A percentile compares a stretch with the other conserved stretches of the same genome.
These are phyloP conservation scores for Flueggea neowawraea DNA, from an alignment of 441 rosid genomes.

Conservation along the genomic window DNA sequence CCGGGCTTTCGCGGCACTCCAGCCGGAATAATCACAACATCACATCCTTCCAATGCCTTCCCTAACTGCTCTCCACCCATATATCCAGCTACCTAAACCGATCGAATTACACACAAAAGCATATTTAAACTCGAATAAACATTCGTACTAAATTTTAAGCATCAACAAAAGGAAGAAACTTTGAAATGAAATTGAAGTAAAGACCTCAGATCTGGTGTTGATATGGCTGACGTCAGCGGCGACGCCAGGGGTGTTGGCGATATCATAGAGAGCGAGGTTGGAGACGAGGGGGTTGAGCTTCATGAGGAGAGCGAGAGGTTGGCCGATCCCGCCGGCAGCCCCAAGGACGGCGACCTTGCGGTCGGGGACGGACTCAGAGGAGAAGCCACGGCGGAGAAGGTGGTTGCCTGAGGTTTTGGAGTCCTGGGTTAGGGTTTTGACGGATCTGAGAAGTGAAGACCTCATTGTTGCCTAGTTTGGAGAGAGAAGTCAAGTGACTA, in stretches of 20 bases:
- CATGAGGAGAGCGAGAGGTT: conserved; percentile 88
- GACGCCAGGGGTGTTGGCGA: conserved; percentile 87
- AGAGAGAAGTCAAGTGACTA: no score
- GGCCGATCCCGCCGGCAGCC: conserved; percentile 97
- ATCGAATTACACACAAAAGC: not conserved
- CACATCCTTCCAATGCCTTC: conserved; percentile 80
- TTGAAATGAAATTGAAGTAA: not conserved
- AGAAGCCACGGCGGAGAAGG: conserved; percentile 50
- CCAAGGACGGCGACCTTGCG: conserved; percentile 86
- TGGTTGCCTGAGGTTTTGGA: conserved; percentile 37
- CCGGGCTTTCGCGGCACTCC: conserved; percentile 98
- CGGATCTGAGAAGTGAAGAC: conserved; percentile 27
- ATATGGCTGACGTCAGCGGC: conserved; percentile 94
- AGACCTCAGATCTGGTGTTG: conserved; percentile 85
- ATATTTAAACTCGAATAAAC: no score
- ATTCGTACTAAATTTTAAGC: no score
- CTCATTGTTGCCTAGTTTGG: conserved; percentile 23
- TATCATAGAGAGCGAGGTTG: conserved; percentile 71
- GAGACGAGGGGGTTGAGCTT: conserved; percentile 94
- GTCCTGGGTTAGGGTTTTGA: conserved; percentile 31
- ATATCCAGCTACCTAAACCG: conserved; percentile 59
- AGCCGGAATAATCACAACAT: conserved; percentile 87
- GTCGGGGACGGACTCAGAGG: conserved; percentile 58
- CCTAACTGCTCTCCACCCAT: conserved; percentile 71
- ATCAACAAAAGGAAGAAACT: no score